phyloP scores from a whole-genome alignment of 192 early-diverging fungal genomes.

The Chytriomyces confervae region DNA sequence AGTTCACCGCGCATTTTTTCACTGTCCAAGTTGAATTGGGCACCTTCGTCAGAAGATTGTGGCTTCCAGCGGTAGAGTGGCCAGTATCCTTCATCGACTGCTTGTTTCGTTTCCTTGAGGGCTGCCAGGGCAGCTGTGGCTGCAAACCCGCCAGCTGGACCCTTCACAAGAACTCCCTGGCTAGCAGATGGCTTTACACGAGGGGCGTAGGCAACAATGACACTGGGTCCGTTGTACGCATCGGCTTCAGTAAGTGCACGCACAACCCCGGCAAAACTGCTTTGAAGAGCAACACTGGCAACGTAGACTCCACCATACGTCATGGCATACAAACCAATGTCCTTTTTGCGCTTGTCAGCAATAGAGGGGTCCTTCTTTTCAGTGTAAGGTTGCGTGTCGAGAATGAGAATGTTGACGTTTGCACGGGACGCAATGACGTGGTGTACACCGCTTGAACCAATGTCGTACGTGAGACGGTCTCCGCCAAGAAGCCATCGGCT shows the following conservation, averaged over 20 bases:
- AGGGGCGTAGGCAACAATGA: conserved; percentile 89
- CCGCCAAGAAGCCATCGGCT: conserved; percentile 91
- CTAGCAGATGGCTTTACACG: conserved; percentile 30
- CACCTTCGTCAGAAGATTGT: conserved; percentile 54
- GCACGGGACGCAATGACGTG: conserved; percentile 83
- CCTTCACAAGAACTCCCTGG: conserved; percentile 16
- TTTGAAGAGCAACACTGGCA: conserved; percentile 86
- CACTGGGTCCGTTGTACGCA: conserved; percentile 82
- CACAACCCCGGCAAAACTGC: conserved; percentile 86
- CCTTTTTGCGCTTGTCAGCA: conserved; percentile 77
- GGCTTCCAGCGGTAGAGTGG: conserved; percentile 97
- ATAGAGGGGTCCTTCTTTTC: conserved; percentile 48
- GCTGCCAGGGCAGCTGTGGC: conserved; percentile 65
- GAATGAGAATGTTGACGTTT: conserved; percentile 88
- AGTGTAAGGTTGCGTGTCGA: conserved; percentile 86
- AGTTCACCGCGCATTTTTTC: conserved; percentile 80
- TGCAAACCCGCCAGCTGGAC: conserved; percentile 28
- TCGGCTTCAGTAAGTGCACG: conserved; percentile 91
- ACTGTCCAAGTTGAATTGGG: conserved; percentile 75
- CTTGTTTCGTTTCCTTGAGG: conserved; percentile 87
- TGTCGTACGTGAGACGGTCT: conserved; percentile 85
- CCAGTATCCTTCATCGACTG: conserved; percentile 90
- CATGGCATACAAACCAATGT: conserved; percentile 95
- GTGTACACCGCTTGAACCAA: conserved; percentile 88
- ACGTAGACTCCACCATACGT: conserved; percentile 90